phyloP scores from a whole-genome alignment of 257 asterid genomes.

The Leonotis leonurus region DNA sequence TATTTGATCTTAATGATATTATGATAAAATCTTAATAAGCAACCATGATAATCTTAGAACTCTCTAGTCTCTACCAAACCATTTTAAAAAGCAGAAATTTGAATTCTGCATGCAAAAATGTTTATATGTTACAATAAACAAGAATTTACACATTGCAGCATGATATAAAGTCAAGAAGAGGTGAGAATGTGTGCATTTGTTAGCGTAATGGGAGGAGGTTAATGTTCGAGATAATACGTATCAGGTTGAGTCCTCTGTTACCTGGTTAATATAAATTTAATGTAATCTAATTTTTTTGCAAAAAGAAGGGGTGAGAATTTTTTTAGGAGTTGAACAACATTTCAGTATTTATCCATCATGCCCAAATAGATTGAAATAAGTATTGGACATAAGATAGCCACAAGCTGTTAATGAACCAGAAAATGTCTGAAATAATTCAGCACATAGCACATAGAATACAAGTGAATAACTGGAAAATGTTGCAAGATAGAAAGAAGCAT shows the following conservation, averaged over 20 bases:
- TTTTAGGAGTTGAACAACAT: background rate
- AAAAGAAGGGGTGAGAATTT: background rate
- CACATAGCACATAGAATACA: background rate
- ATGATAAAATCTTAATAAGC: background rate
- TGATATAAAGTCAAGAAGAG: no score
- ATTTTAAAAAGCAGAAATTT: background rate
- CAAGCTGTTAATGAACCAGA: background rate
- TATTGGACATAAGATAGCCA: background rate
- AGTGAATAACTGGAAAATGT: background rate
- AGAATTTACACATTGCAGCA: background rate
- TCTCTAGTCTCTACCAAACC: no score
- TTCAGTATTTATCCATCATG: background rate
- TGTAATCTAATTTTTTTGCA: no score
- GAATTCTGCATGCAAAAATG: background rate
- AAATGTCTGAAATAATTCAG: background rate
- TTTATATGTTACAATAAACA: background rate
- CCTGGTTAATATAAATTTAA: no score
- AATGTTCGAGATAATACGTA: no score
- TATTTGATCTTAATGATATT: background rate
- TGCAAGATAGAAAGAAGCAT: constrained; percentile 9
- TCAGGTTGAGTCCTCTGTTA: no score
- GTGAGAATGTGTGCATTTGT: no score
- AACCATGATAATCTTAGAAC: background rate
- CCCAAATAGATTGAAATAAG: background rate
- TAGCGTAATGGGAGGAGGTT: no score